Conservation (phyloP, 176 grass and related monocot species). For the Oryza officinalis region DNA sequence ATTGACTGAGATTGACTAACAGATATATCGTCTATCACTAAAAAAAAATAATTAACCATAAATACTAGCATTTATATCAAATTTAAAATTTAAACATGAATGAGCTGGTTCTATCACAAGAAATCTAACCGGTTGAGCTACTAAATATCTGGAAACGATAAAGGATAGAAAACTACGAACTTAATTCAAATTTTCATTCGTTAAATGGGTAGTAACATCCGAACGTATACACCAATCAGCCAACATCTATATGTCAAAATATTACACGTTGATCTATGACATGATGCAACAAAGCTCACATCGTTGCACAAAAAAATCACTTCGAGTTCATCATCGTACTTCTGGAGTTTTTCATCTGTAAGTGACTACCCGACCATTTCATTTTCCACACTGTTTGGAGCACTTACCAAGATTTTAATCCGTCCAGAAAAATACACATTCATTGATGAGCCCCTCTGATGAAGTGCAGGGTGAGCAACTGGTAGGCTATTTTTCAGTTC, state of each 20-base stretch:
- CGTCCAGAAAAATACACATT: conserved; percentile 44
- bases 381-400: not conserved
- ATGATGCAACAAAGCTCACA: conserved; percentile 30
- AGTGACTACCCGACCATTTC: conserved; percentile 12
- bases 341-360: conserved; percentile 30
- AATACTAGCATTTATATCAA: no score
- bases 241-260: conserved; percentile 19
- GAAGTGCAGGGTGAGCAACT: conserved; percentile 28
- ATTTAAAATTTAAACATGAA: no score
- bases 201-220: conserved; percentile 16
- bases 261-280: conserved; percentile 31
- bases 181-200: conserved; percentile 15
- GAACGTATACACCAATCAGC: not conserved
- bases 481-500: conserved; percentile 54
- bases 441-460: conserved; percentile 18
- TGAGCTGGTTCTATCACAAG: no score
- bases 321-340: conserved; percentile 14
- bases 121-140: no score
- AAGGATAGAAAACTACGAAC: not conserved
- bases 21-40: no score
- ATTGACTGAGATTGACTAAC: no score
- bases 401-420: conserved; percentile 30
- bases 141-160: not conserved
- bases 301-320: conserved; percentile 22
- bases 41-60: no score